Evolutionary conservation across 257 asterid species (phyloP), one percentile per base, ranked within the genome.

Genomic region (Fraxinus quadrangulata): DNA sequence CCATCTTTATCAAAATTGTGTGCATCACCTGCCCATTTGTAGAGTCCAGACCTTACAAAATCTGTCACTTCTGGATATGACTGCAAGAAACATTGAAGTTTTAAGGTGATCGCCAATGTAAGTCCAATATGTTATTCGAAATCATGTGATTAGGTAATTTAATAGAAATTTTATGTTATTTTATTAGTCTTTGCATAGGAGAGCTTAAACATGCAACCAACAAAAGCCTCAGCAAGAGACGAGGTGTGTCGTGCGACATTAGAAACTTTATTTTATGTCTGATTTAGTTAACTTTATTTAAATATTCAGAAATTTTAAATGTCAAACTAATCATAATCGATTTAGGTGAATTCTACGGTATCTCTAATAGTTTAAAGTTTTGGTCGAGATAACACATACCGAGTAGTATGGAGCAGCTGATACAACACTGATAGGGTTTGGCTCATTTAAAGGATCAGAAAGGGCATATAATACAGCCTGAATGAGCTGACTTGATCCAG

Each of bases 11-110:
- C 78, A 71, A 82, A 91, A 31, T 45, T 24, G 9, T 75, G 72
- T 0, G 98, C 98, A 67, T 94, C 97, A 12, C 98, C 98, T 3
- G 75, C 83, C 98, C 97, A 94, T 56, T 89, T 87, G 86, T 81
- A 88, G 0, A 90, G 89, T 24, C 87, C 76, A 5, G 99, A 89
- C 1, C 81, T 77, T 72, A 91, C 30, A 73, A 88, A 82, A 73
- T 91, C 84, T 0, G 83, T 72, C 80, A 88, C 83, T 80, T 91
- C 94, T 0, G 91, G 88, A 80, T 94, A 94, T 2, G 88, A 76
- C 97, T 92, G 85, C 86, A 83, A 56, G 11, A 42, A 71, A 72
- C 10, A 10, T 23, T 40, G 9, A 56, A 6, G 26, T 7, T 56
- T 45, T 16, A 3, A 10, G 8, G n/a, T 39, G 28, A 72, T 34